phyloP scores from a whole-genome alignment of 192 early-diverging fungal genomes.

The Backusella morwellensis region DNA sequence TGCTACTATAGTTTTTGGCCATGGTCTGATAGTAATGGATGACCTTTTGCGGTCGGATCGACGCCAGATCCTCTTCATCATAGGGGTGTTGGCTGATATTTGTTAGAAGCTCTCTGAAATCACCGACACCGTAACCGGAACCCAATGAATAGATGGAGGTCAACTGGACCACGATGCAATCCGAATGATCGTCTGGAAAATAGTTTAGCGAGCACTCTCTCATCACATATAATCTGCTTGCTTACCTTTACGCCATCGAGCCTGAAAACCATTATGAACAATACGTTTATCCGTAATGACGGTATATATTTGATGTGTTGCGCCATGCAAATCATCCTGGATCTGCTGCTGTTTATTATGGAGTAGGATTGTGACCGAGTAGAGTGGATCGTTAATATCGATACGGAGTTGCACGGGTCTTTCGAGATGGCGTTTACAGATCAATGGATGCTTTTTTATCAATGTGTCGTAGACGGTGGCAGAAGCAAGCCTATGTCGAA shows the following conservation, averaged over 20 bases:
- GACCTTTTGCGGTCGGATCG: constrained; percentile 4
- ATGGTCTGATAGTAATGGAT: not conserved
- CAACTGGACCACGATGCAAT: not conserved
- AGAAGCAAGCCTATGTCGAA: not conserved
- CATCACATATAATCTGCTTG: too few species aligned
- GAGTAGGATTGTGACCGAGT: not conserved
- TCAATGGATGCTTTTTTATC: not conserved
- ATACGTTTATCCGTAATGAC: not conserved
- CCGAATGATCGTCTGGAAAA: not conserved
- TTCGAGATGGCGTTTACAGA: not conserved
- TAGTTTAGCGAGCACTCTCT: not conserved
- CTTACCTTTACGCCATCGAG: constrained; percentile 9
- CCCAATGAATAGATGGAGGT: not conserved
- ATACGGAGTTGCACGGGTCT: not conserved
- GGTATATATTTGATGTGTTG: not conserved
- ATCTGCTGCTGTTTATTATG: not conserved
- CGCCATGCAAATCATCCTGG: not conserved
- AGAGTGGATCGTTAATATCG: not conserved
- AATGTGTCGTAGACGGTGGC: not conserved
- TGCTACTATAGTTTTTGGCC: not conserved
- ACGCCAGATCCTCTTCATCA: not conserved
- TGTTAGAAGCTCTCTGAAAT: constrained; percentile 1
- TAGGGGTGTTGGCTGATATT: not conserved
- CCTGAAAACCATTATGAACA: not conserved
- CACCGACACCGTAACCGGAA: not conserved